Conservation (phyloP, 805 yeast species). For the Ogataea paraovalis region DNA sequence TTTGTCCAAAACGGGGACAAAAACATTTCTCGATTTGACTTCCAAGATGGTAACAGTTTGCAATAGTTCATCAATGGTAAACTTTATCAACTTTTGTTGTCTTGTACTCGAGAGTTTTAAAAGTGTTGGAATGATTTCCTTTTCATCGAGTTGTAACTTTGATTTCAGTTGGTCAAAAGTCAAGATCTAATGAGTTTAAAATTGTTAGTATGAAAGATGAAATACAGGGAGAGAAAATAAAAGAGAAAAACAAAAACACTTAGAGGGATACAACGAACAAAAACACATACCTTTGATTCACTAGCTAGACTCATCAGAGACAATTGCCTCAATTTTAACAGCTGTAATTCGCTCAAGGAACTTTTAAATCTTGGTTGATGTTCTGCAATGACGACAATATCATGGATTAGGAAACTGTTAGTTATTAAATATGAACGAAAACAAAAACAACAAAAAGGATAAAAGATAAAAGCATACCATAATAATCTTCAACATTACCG, state of each 20-base stretch:
- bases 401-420: too few species aligned
- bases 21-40: conserved; percentile 16
- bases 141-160: neutral
- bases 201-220: neutral
- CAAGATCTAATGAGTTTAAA: conserved; percentile 4
- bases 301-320: conserved; percentile 15
- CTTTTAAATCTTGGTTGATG: conserved; percentile 1
- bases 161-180: conserved; percentile 6
- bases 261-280: too few species aligned
- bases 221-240: neutral
- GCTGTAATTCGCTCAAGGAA: conserved; percentile 8
- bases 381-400: too few species aligned
- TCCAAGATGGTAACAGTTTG: conserved; percentile 4
- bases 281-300: neutral
- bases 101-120: conserved; percentile 10
- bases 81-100: conserved; percentile 3
- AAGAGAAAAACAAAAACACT: neutral
- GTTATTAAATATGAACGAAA: too few species aligned
- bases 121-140: conserved; percentile 7
- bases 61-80: conserved; percentile 16
- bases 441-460: too few species aligned
- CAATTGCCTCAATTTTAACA: conserved; percentile 19
- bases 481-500: conserved; percentile 23
- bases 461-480: neutral
- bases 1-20: conserved; percentile 15